These are phyloP conservation scores for Dactylonectria macrodidyma DNA, from an alignment of 2,329 filamentous ascomycete species.

Conservation along the genomic window DNA sequence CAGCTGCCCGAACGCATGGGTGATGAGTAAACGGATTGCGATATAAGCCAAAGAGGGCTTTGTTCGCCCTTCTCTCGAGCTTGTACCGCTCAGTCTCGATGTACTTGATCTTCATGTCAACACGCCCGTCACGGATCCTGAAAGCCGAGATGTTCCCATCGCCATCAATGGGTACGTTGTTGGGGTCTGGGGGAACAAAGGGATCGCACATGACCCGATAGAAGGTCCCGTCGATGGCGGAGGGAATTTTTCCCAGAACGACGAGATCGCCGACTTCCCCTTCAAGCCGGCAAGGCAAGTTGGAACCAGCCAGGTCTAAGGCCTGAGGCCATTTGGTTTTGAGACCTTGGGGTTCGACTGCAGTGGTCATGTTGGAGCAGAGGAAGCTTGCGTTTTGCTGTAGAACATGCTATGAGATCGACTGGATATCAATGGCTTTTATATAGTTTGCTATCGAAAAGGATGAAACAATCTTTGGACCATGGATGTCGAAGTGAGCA, in stretches of 20 bases:
- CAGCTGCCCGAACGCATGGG: slow-evolving; percentile 15
- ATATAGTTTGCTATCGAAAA: too few species aligned
- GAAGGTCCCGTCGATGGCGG: neutral
- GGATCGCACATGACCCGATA: neutral
- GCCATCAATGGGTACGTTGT: slow-evolving; percentile 8
- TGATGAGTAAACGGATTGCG: slow-evolving; percentile 19
- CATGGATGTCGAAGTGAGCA: too few species aligned
- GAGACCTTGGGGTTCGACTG: too few species aligned
- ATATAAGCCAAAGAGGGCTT: slow-evolving; percentile 17
- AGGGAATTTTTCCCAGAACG: neutral
- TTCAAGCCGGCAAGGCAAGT: neutral
- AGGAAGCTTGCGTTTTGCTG: too few species aligned
- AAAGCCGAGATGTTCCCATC: slow-evolving; percentile 22
- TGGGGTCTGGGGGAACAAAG: neutral
- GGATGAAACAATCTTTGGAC: too few species aligned
- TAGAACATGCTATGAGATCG: too few species aligned
- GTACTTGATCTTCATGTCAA: slow-evolving; percentile 15
- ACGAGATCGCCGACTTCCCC: neutral
- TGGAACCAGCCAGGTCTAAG: too few species aligned
- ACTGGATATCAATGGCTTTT: too few species aligned
- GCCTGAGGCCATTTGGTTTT: too few species aligned
- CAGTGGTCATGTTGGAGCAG: too few species aligned
- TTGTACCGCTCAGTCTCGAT: slow-evolving; percentile 10
- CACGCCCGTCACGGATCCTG: slow-evolving; percentile 15
- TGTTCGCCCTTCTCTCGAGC: slow-evolving; percentile 7